phyloP scores from a whole-genome alignment of 2,329 filamentous ascomycete species.

The Aspergillus melleus region DNA sequence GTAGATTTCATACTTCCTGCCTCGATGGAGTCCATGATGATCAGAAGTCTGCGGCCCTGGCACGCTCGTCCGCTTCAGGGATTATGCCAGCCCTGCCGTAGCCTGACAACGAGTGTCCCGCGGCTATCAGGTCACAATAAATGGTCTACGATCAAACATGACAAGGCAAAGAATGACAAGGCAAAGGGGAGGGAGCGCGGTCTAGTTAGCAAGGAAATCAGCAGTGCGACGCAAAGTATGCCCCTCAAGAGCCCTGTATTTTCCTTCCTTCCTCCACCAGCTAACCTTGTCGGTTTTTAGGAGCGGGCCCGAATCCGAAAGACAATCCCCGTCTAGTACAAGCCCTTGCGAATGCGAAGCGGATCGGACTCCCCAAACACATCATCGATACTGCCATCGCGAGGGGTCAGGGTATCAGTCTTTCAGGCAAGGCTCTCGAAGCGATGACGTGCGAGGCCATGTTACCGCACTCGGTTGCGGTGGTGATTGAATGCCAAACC shows the following conservation, averaged over 20 bases:
- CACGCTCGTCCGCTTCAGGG: background rate
- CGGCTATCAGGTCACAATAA: slow-evolving; percentile 75
- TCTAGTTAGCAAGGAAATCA: slow-evolving; percentile 69
- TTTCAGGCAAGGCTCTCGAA: slow-evolving; percentile 74
- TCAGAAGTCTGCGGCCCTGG: background rate
- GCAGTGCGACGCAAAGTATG: slow-evolving; percentile 71
- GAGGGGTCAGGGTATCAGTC: slow-evolving; percentile 80
- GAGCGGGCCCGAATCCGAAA: slow-evolving; percentile 67
- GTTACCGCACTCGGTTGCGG: slow-evolving; percentile 68
- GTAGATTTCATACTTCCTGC: too few relatives aligned
- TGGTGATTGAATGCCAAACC: slow-evolving; percentile 82
- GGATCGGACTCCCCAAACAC: slow-evolving; percentile 79
- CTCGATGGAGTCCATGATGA: background rate
- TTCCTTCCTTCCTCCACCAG: background rate
- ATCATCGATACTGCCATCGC: slow-evolving; percentile 84
- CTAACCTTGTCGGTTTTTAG: slow-evolving; percentile 45
- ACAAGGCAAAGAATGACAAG: slow-evolving; percentile 81
- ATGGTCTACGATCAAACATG: slow-evolving; percentile 95
- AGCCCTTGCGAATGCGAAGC: slow-evolving; percentile 75
- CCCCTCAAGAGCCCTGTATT: slow-evolving; percentile 3
- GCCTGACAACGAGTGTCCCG: slow-evolving; percentile 48
- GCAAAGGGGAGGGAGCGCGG: slow-evolving; percentile 71
- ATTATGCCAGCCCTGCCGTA: slow-evolving; percentile 35
- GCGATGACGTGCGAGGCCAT: slow-evolving; percentile 76
- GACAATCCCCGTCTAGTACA: slow-evolving; percentile 74